phyloP scores from a whole-genome alignment of 2,329 filamentous ascomycete genomes.

The Colletotrichum melonis region DNA sequence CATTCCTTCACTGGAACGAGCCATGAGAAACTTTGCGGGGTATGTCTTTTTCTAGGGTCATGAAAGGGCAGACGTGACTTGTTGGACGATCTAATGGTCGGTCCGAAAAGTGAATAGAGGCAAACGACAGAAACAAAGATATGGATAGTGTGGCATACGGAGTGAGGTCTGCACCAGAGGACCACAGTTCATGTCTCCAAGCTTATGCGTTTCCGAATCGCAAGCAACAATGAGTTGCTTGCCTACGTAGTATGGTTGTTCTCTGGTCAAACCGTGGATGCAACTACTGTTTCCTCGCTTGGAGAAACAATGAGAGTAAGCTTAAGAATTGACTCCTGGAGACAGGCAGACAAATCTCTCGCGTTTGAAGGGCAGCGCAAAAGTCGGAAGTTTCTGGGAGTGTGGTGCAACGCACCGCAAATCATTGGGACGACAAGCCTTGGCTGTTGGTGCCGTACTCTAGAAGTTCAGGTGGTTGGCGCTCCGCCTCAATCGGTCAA shows the following conservation, averaged over 20 bases:
- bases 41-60: not conserved
- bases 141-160: not conserved
- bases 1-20: not conserved
- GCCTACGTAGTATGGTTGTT: not conserved
- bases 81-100: not conserved
- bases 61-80: not conserved
- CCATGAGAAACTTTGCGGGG: not conserved
- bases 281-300: conserved; percentile 5
- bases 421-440: conserved; percentile 7
- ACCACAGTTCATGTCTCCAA: not conserved
- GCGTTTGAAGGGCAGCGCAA: conserved; percentile 3
- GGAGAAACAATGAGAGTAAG: conserved; percentile 9
- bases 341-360: not conserved
- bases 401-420: conserved; percentile 2
- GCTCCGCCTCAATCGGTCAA: conserved; percentile 19
- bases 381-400: conserved; percentile 8
- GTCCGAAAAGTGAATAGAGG: not conserved
- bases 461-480: conserved; percentile 28
- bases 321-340: not conserved
- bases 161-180: not conserved
- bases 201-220: not conserved
- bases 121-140: not conserved
- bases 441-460: conserved; percentile 1
- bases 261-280: not conserved
- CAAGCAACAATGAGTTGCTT: not conserved